Percentiles rank a stretch among this genome's conserved stretches.
Evolutionary conservation across 176 grass and related monocot genomes (phyloP).

Genomic region (Canna indica): DNA sequence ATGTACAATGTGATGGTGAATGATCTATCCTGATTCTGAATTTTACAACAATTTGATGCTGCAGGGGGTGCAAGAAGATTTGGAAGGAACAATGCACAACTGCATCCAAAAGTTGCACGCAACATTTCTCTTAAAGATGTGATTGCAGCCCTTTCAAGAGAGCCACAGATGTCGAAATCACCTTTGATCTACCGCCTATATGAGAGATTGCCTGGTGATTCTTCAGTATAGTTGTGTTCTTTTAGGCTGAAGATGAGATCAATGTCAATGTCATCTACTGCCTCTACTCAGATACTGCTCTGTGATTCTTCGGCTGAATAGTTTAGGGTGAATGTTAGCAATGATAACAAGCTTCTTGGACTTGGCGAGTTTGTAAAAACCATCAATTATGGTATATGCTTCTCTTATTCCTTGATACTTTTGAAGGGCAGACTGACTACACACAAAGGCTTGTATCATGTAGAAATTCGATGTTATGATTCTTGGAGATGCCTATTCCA

Average conservation of each 20-base stretch:
- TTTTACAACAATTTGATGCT: constrained; percentile 21
- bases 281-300: constrained; percentile 5
- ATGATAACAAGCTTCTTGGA: too few relatives aligned
- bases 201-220: constrained; percentile 24
- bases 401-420: too few relatives aligned
- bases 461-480: neutral
- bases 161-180: constrained; percentile 84
- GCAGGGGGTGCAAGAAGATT: constrained; percentile 46
- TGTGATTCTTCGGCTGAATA: neutral
- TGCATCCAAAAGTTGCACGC: constrained; percentile 40
- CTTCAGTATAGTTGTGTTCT: neutral
- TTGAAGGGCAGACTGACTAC: too few relatives aligned
- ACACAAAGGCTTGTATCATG: neutral
- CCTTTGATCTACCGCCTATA: constrained; percentile 63
- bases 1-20: neutral
- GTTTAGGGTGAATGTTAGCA: too few relatives aligned
- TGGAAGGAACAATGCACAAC: neutral
- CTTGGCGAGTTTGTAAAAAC: too few relatives aligned
- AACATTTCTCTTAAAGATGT: constrained; percentile 70
- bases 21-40: neutral
- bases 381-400: too few relatives aligned
- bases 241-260: neutral
- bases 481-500: neutral
- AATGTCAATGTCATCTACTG: constrained; percentile 3
- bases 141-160: constrained; percentile 66